These are phyloP conservation scores for Penstemon barbatus DNA, from an alignment of 257 asterid species.

Conservation along the genomic window DNA sequence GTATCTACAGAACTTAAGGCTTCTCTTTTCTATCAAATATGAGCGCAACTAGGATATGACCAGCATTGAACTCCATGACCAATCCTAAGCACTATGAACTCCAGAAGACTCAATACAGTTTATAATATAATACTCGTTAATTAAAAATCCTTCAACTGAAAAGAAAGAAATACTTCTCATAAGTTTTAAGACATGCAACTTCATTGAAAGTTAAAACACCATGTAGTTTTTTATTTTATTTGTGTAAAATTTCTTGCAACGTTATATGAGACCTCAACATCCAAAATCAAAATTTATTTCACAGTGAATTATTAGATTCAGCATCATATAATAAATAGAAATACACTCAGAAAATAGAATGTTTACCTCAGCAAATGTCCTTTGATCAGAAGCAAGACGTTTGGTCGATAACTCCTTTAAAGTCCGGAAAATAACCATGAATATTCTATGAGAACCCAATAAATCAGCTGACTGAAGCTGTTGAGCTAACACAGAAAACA, in stretches of 20 bases:
- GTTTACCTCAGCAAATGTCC: slow-evolving; percentile 83
- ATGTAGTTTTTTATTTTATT: background rate
- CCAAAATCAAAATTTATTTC: slow-evolving; percentile 13
- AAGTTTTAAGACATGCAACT: background rate
- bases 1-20: too few species aligned
- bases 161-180: too few species aligned
- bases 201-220: slow-evolving; percentile 13
- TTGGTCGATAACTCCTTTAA: slow-evolving; percentile 94
- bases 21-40: too few species aligned
- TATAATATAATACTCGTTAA: too few species aligned
- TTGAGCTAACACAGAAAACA: slow-evolving; percentile 84
- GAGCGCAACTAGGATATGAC: too few species aligned
- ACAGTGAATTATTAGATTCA: background rate
- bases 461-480: slow-evolving; percentile 83
- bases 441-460: slow-evolving; percentile 86
- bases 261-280: slow-evolving; percentile 23
- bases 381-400: slow-evolving; percentile 83
- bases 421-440: slow-evolving; percentile 84
- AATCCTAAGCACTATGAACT: too few species aligned
- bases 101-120: too few species aligned
- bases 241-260: background rate
- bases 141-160: too few species aligned
- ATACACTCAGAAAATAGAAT: slow-evolving; percentile 9
- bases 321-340: background rate
- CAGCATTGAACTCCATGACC: too few species aligned